Base-by-base conservation (phyloP, 805 yeast species). In the Wickerhamomyces hampshirensis region DNA sequence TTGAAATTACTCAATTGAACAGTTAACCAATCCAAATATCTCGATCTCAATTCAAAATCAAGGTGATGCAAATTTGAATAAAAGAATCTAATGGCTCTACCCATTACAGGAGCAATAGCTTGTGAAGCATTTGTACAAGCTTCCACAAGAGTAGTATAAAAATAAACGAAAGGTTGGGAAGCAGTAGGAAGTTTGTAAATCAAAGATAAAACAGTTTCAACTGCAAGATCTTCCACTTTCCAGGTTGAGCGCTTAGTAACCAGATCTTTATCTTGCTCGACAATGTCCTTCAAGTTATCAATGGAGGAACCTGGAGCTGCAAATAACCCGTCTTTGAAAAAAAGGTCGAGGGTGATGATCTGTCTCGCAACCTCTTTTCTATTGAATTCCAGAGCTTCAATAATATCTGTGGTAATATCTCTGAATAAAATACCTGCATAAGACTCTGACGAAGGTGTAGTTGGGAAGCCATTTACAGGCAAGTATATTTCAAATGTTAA, bases 1-100 rank as follows among this genome's bases (percentile, higher is more conserved):
- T 84, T 88, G 59, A 91, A 93, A 56, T 91, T 93, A 51, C 95
- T 84, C 58, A 93, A 75, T 61, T 93, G 98, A 38, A 85, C 80
- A 1, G 95, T 72, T 67, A 94, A 80, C 98, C 98, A 93, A 59
- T 84, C 91, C 50, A 86, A 66, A 47, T 76, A 84, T 41, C 89
- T 68, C 41, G 76, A 69, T 45, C 79, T 73, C 35, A 85, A 64
- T 59, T 88, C 96, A 50, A 77, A 78, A 55, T 91, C 96, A 35
- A 88, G 63, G 2, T 70, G 62, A 18, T 72, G 78, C 35, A 84
- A 58, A 54, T 84, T 71, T 30, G 73, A 66, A 62, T 84, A 93
- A 51, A 91, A 75, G 55, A 75, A 86, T 48, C 96, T 74, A 43
- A 91, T 76, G 1, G 96, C 94, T 45, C 96, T 75, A 27, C 98